Base-by-base conservation (phyloP, 73 alveolate species). In the Blepharisma japonicum region DNA sequence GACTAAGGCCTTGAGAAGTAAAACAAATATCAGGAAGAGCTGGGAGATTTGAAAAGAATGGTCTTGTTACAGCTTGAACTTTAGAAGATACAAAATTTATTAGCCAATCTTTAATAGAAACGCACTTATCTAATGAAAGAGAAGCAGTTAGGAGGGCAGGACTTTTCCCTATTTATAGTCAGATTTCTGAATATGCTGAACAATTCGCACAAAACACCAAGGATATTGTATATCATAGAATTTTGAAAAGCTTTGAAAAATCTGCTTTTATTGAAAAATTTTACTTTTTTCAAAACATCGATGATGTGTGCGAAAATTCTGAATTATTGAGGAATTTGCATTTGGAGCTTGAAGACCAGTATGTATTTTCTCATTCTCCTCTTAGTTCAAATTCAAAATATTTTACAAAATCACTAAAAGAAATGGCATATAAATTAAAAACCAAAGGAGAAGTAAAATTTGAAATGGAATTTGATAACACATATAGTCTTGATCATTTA, bases 1-100 rank as follows among this genome's bases (percentile, higher is more conserved):
- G 45, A 20, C 42, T 90, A 7, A 56, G 48, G 20, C 61, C 77
- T 5, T 18, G 50, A 54, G 78, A 72, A 47, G 71, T 90, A 45
- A 74, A 68, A 27, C 82, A 90, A 68, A 90, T 90, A 2, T 86
- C 91, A 18, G 96, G 96, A 71, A 83, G 96, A 67, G 96, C 96
- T 6, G 96, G 96, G 4, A 77, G 96, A 56, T 87, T 21, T 78
- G 68, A 23, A n/a, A 68, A 56, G n/a, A 91, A 90, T 74, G 96
- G 96, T 0, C 76, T 14, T 56, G 94, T 89, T 6, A 77, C 92
- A 85, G 50, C 82, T 61, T 6, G 71, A 2, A 1, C 42, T 32
- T 3, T 32, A 32, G 42, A 32, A 32, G 42, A 32, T 32, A 3
- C 42, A 32, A 32, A 32, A 32, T 32, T 32, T 32, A 32, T 32